Evolutionary conservation across 2,329 filamentous ascomycete genomes (phyloP).

Genomic region (Colletotrichum costaricense): DNA sequence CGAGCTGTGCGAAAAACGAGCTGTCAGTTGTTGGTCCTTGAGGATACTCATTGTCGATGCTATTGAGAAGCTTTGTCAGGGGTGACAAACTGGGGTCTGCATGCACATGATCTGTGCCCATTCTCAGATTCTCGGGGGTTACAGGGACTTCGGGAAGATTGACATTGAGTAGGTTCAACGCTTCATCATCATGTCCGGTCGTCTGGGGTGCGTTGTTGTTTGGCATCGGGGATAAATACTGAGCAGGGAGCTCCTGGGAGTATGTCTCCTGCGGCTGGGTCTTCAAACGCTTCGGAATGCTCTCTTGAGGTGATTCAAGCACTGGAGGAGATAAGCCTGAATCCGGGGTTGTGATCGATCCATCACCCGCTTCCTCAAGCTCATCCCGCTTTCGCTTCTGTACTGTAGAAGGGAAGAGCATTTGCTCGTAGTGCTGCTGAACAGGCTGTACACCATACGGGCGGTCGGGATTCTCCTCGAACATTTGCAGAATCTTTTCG

Average conservation of each 20-base stretch:
- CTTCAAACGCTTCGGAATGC: neutral
- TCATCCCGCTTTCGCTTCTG: constrained; percentile 1
- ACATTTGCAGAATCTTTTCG: neutral
- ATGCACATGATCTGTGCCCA: neutral
- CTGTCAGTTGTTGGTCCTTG: neutral
- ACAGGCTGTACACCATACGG: constrained; percentile 23
- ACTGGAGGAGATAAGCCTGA: neutral
- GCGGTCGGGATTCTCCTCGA: neutral
- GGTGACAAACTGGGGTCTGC: neutral
- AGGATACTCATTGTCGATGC: neutral
- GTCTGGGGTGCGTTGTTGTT: neutral
- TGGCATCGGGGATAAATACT: neutral
- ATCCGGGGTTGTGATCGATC: too few species aligned
- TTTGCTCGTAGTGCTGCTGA: neutral
- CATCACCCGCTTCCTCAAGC: neutral
- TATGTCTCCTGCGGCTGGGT: neutral
- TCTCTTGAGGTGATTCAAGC: neutral
- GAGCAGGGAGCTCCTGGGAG: neutral
- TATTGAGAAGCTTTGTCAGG: neutral
- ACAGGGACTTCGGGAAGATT: neutral
- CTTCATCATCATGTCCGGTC: neutral
- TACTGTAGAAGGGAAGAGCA: neutral
- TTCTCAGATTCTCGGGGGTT: neutral
- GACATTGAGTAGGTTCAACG: neutral
- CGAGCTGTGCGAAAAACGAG: neutral